These are phyloP conservation scores for Larix sibirica DNA, from an alignment of 83 land plant genomes.

Conservation along the genomic window DNA sequence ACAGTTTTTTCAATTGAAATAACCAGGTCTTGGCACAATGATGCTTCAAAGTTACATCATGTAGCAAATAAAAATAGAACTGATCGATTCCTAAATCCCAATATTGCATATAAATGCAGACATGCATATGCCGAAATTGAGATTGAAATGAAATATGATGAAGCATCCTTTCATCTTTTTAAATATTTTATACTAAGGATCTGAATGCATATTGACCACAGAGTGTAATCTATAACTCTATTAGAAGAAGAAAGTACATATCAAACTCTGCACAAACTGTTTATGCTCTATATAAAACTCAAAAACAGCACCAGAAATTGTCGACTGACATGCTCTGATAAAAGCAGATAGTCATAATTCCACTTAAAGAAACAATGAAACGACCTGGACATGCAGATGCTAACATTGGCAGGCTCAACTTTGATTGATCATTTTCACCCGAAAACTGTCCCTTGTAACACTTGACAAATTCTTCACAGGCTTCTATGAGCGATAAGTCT, in stretches of 20 bases:
- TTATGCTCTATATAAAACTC: background rate
- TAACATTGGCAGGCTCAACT: constrained; percentile 65
- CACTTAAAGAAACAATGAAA: background rate
- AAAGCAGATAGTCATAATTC: background rate
- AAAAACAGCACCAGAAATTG: background rate
- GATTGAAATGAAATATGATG: background rate
- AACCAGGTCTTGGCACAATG: background rate
- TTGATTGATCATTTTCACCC: constrained; percentile 13
- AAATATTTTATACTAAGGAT: background rate
- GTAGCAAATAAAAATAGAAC: background rate
- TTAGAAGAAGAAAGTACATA: background rate
- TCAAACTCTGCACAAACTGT: background rate
- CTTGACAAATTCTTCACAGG: constrained; percentile 84
- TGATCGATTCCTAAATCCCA: background rate
- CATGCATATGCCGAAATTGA: background rate
- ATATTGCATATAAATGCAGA: background rate
- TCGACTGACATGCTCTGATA: background rate
- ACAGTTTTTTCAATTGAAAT: background rate
- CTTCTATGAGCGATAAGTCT: constrained; percentile 86
- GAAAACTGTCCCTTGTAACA: constrained; percentile 46
- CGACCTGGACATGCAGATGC: constrained; percentile 98
- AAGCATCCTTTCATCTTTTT: background rate
- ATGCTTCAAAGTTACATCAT: background rate
- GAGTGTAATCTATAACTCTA: too few species aligned
- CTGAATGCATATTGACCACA: background rate